phyloP scores from a whole-genome alignment of 2,329 filamentous ascomycete species.

The Hypoxylon sp. region DNA sequence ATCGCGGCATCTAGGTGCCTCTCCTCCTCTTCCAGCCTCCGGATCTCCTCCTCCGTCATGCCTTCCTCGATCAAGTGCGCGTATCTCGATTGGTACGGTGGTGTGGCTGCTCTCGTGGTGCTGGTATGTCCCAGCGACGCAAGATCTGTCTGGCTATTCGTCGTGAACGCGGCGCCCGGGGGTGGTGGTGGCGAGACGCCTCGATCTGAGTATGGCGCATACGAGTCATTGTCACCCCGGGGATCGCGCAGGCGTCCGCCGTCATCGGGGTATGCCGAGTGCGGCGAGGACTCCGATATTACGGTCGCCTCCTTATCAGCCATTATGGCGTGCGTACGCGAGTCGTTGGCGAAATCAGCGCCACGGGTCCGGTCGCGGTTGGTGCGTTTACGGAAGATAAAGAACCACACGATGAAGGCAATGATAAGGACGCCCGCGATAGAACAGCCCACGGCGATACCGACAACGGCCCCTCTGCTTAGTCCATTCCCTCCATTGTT shows the following conservation, averaged over 20 bases:
- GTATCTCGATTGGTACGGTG: conserved; percentile 57
- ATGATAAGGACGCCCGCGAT: conserved; percentile 58
- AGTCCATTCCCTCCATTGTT: conserved; percentile 30
- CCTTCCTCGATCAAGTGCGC: conserved; percentile 72
- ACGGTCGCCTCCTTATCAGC: conserved; percentile 63
- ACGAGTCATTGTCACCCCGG: conserved; percentile 44
- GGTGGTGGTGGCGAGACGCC: conserved; percentile 34
- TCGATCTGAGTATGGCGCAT: conserved; percentile 56
- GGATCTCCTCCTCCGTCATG: conserved; percentile 71
- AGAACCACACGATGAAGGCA: conserved; percentile 59
- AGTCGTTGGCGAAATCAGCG: conserved; percentile 48
- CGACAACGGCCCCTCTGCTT: conserved; percentile 49
- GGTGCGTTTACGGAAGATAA: conserved; percentile 60
- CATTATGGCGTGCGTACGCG: conserved; percentile 58
- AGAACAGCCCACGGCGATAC: conserved; percentile 48
- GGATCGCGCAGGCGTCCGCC: conserved; percentile 33
- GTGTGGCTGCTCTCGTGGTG: conserved; percentile 39
- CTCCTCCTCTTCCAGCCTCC: conserved; percentile 71
- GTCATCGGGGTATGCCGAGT: conserved; percentile 40
- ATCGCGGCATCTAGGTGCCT: conserved; percentile 70
- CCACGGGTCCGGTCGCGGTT: conserved; percentile 39
- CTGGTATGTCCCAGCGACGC: conserved; percentile 23
- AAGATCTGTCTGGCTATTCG: conserved; percentile 40
- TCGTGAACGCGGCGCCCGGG: conserved; percentile 21
- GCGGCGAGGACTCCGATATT: conserved; percentile 50